Conservation (phyloP, 139 green algal species). For the Micractinium sp. region DNA sequence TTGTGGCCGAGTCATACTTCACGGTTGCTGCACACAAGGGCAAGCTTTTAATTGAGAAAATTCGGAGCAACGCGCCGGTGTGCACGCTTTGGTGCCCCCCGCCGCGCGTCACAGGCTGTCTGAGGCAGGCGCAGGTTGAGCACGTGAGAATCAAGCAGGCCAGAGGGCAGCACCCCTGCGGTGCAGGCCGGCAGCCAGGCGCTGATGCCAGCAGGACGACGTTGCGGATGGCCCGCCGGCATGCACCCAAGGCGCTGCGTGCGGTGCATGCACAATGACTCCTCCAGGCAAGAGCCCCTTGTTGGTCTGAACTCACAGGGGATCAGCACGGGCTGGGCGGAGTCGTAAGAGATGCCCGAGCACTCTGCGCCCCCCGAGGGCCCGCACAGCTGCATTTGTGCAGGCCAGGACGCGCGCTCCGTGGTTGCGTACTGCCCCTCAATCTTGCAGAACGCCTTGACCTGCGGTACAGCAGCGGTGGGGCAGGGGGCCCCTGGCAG, state of each 20-base stretch:
- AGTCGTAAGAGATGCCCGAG: neutral
- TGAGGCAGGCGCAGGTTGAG: too few relatives aligned
- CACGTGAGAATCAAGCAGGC: too few relatives aligned
- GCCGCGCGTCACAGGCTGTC: too few relatives aligned
- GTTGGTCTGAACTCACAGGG: neutral
- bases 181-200: neutral
- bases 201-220: neutral
- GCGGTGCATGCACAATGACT: too few relatives aligned
- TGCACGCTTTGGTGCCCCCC: too few relatives aligned
- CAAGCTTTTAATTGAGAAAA: too few relatives aligned
- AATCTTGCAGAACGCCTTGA: neutral
- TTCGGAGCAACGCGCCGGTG: too few relatives aligned
- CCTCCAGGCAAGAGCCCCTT: too few relatives aligned
- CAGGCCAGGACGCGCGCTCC: neutral
- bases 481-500: too few relatives aligned
- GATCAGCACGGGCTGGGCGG: neutral
- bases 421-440: neutral
- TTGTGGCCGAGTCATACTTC: neutral
- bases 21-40: neutral
- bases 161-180: neutral
- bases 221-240: too few relatives aligned
- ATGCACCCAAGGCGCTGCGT: too few relatives aligned
- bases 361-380: neutral
- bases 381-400: neutral
- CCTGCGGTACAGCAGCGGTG: neutral